Evolutionary conservation across 1,284 basidiomycete genomes (phyloP).

Genomic region (Cryptococcus wingfieldii): DNA sequence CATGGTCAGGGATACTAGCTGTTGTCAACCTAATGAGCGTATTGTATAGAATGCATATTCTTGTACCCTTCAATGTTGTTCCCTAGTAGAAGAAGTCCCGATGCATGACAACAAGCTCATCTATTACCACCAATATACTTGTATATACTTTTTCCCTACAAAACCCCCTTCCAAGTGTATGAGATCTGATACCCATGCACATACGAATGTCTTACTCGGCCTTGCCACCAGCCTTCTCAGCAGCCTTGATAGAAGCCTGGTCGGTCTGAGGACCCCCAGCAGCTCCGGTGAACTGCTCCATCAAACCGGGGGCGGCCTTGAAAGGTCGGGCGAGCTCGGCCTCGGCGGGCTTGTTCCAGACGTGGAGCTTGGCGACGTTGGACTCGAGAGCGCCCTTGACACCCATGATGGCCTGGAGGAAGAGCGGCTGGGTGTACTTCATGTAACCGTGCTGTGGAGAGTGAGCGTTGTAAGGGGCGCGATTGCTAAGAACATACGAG

Average conservation of each 20-base stretch:
- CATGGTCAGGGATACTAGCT: not conserved
- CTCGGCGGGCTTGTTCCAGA: slow-evolving; percentile 69
- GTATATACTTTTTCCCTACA: not conserved
- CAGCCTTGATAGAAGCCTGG: slow-evolving; percentile 76
- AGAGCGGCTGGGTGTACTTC: slow-evolving; percentile 85
- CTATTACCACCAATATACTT: not conserved
- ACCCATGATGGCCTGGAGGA: slow-evolving; percentile 86
- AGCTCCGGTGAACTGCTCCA: slow-evolving; percentile 52
- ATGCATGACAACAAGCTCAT: too few species aligned
- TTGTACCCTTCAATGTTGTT: not conserved
- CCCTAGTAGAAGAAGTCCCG: slow-evolving; percentile 1
- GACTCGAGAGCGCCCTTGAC: slow-evolving; percentile 81
- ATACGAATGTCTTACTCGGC: slow-evolving; percentile 17
- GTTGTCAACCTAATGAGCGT: not conserved
- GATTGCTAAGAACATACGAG: slow-evolving; percentile 48
- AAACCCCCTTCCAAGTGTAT: not conserved
- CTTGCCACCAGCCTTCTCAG: slow-evolving; percentile 73
- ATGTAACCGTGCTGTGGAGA: slow-evolving; percentile 61
- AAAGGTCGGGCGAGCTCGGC: slow-evolving; percentile 90
- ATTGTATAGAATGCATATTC: not conserved
- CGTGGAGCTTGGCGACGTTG: slow-evolving; percentile 71
- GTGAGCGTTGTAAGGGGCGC: not conserved
- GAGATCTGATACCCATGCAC: not conserved
- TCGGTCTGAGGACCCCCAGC: slow-evolving; percentile 68
- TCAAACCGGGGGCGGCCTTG: slow-evolving; percentile 66